These are phyloP conservation scores for Ophiostoma sp. DNA, from an alignment of 2,329 filamentous ascomycete species.

Conservation along the genomic window DNA sequence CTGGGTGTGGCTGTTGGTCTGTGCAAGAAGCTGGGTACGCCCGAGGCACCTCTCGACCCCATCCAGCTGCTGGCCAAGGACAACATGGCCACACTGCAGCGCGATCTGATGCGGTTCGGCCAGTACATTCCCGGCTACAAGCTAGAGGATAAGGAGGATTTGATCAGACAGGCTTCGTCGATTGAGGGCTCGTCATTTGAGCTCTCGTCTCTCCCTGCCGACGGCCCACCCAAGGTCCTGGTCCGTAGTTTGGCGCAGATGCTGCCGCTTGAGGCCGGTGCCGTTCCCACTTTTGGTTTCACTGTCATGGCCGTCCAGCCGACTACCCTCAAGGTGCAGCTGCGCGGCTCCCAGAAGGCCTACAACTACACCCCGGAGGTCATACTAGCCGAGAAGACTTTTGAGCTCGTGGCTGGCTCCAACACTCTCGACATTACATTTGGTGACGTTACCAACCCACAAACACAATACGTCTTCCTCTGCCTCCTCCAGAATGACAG, in stretches of 20 bases:
- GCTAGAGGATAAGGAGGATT: conserved; percentile 30
- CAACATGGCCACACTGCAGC: conserved; percentile 32
- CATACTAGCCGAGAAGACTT: conserved; percentile 28
- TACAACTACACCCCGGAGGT: conserved; percentile 35
- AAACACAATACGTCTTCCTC: conserved; percentile 33
- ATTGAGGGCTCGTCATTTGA: conserved; percentile 28
- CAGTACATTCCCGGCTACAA: conserved; percentile 34
- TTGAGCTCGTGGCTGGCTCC: conserved; percentile 28
- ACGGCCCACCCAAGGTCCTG: conserved; percentile 33
- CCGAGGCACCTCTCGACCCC: conserved; percentile 24
- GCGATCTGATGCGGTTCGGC: conserved; percentile 33
- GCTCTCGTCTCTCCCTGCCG: conserved; percentile 29
- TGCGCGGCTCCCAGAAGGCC: conserved; percentile 33
- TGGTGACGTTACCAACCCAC: conserved; percentile 28
- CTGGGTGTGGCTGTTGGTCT: conserved; percentile 32
- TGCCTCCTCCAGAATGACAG: conserved; percentile 33
- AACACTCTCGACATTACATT: conserved; percentile 30
- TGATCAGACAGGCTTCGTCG: conserved; percentile 27
- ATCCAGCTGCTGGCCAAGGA: conserved; percentile 32
- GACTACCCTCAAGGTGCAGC: conserved; percentile 31
- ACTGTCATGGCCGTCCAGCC: conserved; percentile 30
- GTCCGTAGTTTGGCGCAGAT: conserved; percentile 33
- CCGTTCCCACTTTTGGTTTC: conserved; percentile 29
- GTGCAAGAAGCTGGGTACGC: conserved; percentile 29
- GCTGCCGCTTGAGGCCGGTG: conserved; percentile 31